A percentile compares a stretch with the other conserved stretches of the same genome.
These are phyloP conservation scores for Comarum palustre DNA, from an alignment of 306 rosid genomes.

Conservation along the genomic window DNA sequence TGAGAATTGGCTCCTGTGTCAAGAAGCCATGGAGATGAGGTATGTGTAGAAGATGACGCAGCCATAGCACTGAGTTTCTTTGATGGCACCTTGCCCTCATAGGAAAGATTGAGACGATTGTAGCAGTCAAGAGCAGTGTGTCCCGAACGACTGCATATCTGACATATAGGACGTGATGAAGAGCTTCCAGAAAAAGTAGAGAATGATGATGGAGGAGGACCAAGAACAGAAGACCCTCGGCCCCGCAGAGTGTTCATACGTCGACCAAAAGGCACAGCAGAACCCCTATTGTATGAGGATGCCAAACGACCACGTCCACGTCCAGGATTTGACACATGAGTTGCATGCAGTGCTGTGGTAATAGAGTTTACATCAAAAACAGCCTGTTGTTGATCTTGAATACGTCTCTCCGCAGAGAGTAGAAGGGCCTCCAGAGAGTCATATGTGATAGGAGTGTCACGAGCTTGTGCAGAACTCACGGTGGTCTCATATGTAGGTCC, in stretches of 20 bases:
- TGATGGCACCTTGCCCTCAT: neutral
- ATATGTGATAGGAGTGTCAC: neutral
- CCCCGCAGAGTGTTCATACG: neutral
- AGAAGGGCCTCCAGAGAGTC: neutral
- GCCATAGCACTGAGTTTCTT: neutral
- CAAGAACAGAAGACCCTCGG: neutral
- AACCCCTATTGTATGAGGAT: neutral
- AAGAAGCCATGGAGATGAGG: neutral
- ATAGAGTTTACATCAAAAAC: neutral
- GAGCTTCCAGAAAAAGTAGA: neutral
- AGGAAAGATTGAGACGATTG: neutral
- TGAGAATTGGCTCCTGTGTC: too few relatives aligned
- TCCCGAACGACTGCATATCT: neutral
- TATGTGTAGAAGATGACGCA: neutral
- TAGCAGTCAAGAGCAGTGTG: neutral
- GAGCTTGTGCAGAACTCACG: neutral
- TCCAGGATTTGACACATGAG: neutral
- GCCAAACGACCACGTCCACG: neutral
- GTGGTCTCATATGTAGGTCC: neutral
- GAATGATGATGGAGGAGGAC: neutral
- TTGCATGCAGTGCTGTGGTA: neutral
- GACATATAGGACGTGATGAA: neutral
- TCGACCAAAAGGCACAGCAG: neutral
- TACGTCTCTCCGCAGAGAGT: neutral
- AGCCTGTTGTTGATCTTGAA: neutral